phyloP scores from a whole-genome alignment of 768 basidiomycete genomes.

The Suillus discolor region DNA sequence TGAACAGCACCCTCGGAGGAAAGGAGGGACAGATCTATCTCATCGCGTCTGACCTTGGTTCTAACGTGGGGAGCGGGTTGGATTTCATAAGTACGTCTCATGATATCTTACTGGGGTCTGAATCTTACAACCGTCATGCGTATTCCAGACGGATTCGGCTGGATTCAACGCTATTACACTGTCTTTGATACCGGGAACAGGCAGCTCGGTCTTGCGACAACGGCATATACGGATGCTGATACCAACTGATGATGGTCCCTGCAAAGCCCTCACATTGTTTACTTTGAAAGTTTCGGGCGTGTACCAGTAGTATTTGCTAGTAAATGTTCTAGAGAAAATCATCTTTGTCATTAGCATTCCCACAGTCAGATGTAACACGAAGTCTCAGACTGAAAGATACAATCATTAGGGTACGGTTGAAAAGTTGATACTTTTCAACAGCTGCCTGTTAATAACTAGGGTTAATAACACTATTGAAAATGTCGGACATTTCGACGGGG shows the following conservation, averaged over 20 bases:
- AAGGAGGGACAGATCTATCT: constrained; percentile 52
- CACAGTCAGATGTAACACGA: neutral
- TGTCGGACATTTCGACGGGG: no score
- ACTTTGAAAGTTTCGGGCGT: neutral
- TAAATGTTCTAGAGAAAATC: neutral
- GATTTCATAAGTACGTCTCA: constrained; percentile 62
- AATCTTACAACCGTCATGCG: constrained; percentile 1
- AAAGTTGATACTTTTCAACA: no score
- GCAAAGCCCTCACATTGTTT: neutral
- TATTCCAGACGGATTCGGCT: constrained; percentile 52
- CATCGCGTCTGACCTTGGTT: constrained; percentile 56
- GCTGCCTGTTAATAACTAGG: no score
- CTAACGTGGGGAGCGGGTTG: constrained; percentile 53
- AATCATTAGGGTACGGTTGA: neutral
- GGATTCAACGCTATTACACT: constrained; percentile 64
- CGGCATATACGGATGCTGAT: constrained; percentile 47
- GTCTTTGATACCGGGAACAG: constrained; percentile 45
- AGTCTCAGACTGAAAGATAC: neutral
- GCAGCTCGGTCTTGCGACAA: constrained; percentile 30
- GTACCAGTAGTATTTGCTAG: neutral
- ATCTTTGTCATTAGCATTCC: neutral
- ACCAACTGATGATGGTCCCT: constrained; percentile 31
- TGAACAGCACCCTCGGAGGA: constrained; percentile 63
- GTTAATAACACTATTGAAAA: no score
- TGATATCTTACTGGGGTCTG: neutral